Evolutionary conservation across 2,329 filamentous ascomycete species (phyloP).

Genomic region (Fusarium sp.): DNA sequence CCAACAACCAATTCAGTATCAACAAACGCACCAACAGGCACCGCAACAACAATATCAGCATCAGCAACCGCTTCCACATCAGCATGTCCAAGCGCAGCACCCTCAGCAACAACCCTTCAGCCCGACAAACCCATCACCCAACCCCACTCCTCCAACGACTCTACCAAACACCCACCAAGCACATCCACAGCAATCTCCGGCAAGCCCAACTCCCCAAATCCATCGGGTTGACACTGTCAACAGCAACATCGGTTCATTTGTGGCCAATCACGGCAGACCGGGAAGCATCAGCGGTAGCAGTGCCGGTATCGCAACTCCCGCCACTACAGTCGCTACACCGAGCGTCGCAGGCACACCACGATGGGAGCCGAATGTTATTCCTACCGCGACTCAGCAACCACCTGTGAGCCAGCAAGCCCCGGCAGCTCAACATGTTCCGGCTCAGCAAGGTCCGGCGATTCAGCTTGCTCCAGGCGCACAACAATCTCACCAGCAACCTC

Average conservation of each 20-base stretch:
- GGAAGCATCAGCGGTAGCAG: slow-evolving; percentile 24
- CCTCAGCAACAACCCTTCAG: slow-evolving; percentile 3
- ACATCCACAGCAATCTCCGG: neutral
- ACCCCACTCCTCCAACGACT: slow-evolving; percentile 5
- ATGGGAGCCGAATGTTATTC: slow-evolving; percentile 2
- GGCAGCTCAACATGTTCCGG: neutral
- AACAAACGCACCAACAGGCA: neutral
- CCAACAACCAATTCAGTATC: slow-evolving; percentile 1
- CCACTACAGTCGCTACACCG: slow-evolving; percentile 16
- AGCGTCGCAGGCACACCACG: neutral
- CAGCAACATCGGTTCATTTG: slow-evolving; percentile 1
- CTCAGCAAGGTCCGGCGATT: neutral
- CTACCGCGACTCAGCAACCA: neutral
- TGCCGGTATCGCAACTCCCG: slow-evolving; percentile 9
- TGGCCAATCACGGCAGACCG: slow-evolving; percentile 2
- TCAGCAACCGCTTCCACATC: neutral
- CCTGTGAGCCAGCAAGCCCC: neutral
- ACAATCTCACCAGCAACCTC: neutral
- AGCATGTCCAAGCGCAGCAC: neutral
- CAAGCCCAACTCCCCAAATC: neutral
- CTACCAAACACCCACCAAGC: neutral
- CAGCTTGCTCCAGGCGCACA: neutral
- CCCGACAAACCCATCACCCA: neutral
- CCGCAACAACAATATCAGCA: neutral
- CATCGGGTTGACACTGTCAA: slow-evolving; percentile 4